Evolutionary conservation across 176 grass and related monocot genomes (phyloP), one percentile per base, ranked within the genome.

Genomic region (Oryza australiensis): DNA sequence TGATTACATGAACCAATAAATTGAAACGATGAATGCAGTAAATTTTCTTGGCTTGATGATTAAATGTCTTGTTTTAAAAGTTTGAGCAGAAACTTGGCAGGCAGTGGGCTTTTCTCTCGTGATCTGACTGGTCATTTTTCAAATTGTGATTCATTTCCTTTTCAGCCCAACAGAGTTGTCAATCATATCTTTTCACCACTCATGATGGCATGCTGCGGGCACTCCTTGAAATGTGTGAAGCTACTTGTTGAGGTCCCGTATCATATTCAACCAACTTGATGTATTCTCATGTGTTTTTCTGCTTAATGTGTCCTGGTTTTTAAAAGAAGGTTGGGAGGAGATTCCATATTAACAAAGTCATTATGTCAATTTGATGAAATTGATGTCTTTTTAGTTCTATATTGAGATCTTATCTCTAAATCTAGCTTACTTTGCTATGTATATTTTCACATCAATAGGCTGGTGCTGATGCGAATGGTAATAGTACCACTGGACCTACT

Each of bases 391-490:
- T 51, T 51, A 42, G 12, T 64, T 12, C 5, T 6, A 22, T 66
- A 27, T 48, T 10, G 20, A 37, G 15, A 55, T 23, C 60, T 18
- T 79, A 7, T 80, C 45, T 68, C 33, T 86, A 60, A 41, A 70
- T 26, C 28, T 28, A 45, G 8, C 3, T 68, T 16, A 68, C 26
- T 55, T 75, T 67, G 33, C 60, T 24, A 33, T 37, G 43, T 67
- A 57, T 80, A 70, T 75, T 62, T 72, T 57, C 51, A 34, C 38
- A 40, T 20, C 1, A 43, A 9, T 81, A 87, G 89, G 89, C 64
- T 80, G 89, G 89, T 16, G 89, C 89, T 64, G 38, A 91, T 85
- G 76, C 70, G 34, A 84, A 91, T 30, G 71, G 20, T 78, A 72
- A 48, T 35, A 30, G 27, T 80, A 45, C 38, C 8, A 45, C 3